Base-by-base conservation (phyloP, 108 stramenopile species). In the Schizochytrium sp. region DNA sequence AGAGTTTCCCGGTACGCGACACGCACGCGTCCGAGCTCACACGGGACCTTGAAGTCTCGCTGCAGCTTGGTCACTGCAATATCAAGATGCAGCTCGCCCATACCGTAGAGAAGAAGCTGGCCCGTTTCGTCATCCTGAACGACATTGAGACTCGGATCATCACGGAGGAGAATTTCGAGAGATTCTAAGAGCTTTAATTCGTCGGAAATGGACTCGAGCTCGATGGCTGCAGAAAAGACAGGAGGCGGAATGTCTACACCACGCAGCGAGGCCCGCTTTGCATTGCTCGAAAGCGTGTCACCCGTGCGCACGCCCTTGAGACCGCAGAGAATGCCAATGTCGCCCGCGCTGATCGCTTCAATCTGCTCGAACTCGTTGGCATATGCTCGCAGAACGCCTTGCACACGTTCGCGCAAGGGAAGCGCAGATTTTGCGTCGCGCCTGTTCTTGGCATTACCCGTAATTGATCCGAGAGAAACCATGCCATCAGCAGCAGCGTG, bases 21-120 rank as follows among this genome's bases (percentile, higher is more conserved):
- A 58, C 5, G 29, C 0, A 44, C 96, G 95, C 23, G 96, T 95
- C 90, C 97, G 95, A 57, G 96, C 96, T 88, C 93, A 45, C 60
- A 96, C 92, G 98, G 98, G 47, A 99, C 98, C 88, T 95, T 96
- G 95, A 97, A 98, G 90, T 99, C 98, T 88, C 99, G 95, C 95
- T 96, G 97, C 96, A 99, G 98, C 60, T 98, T 96, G 93, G 99
- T 98, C 18, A 98, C 98, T 91, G 98, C 97, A 93, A 99, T 99
- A 91, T 99, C 99, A 60, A 99, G 93, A 94, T 99, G 99, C 23
- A 99, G 96, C 94, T 99, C 98, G 60, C 99, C 99, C 99, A 99
- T 99, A 88, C 99, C 99, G 89, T 96, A 96, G 90, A 99, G 98
- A 91, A 98, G 92, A 45, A 97, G 98, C 92, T 99, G 98, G 19